phyloP scores from a whole-genome alignment of 2,329 filamentous ascomycete species.

The Alternaria angustiovoidea region DNA sequence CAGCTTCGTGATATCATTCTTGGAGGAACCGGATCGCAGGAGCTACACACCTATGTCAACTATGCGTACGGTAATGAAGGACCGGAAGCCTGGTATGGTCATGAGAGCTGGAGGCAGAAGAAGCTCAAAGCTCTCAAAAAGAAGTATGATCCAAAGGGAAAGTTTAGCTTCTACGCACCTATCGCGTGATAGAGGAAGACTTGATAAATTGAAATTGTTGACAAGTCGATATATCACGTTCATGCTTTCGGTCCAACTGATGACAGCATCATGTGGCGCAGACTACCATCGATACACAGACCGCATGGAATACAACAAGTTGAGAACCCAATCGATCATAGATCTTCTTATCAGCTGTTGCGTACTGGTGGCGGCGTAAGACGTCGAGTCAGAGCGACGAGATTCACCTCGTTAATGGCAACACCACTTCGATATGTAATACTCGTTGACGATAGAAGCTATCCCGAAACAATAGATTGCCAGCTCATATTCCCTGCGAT shows the following conservation, averaged over 20 bases:
- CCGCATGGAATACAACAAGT: too few relatives aligned
- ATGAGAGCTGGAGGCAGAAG: slow-evolving; percentile 42
- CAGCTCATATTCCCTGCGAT: too few relatives aligned
- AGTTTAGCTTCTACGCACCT: slow-evolving; percentile 43
- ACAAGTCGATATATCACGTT: too few relatives aligned
- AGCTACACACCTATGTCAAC: slow-evolving; percentile 46
- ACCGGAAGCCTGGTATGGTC: slow-evolving; percentile 42
- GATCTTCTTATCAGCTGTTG: too few relatives aligned
- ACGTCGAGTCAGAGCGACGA: too few relatives aligned
- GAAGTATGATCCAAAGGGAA: slow-evolving; percentile 44
- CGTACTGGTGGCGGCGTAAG: too few relatives aligned
- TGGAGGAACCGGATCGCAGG: slow-evolving; percentile 26
- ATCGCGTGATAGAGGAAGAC: slow-evolving; percentile 7
- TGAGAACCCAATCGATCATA: too few relatives aligned
- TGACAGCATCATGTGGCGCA: background rate
- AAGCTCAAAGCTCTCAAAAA: slow-evolving; percentile 43
- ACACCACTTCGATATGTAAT: too few relatives aligned
- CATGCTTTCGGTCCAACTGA: background rate
- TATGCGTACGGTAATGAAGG: slow-evolving; percentile 46
- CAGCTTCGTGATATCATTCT: slow-evolving; percentile 29
- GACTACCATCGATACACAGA: fast-evolving
- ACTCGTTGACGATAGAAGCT: too few relatives aligned
- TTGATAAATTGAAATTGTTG: too few relatives aligned
- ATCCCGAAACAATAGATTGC: too few relatives aligned
- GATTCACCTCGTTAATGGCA: too few relatives aligned